Base-by-base conservation (phyloP, 2,329 filamentous ascomycete species). In the Drechmeria coniospora region DNA sequence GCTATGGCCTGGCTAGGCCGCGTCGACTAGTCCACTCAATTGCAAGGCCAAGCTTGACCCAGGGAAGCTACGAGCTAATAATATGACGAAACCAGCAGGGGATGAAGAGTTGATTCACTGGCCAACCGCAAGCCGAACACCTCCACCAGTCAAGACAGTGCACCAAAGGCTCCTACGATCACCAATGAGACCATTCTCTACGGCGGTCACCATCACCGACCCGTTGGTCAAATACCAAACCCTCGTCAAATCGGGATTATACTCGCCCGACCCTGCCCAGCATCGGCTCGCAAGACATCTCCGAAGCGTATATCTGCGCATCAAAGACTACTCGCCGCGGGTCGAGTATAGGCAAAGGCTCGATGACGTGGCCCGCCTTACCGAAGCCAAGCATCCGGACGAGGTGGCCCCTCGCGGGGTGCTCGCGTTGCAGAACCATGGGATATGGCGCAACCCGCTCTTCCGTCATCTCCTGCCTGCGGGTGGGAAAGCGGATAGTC, bases 251-350 rank as follows among this genome's bases (percentile, higher is more conserved):
- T 75, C 74, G 4, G 71, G 74, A 27, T 52, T 67, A 25, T 79
- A 77, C 45, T 58, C 63, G 25, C 74, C 79, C 7, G 80, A 87
- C 50, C 68, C 69, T 5, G 66, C 75, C 14, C 78, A 83, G 46
- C 74, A 82, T 48, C 67, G 77, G 13, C 59, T 82, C 6, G 80
- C 80, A 5, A 61, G 81, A 22, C 78, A 87, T 50, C 61, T 87
- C 2, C 78, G 81, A 39, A 79, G 81, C 45, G 61, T 87, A 8
- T 87, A 90, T 40, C 57, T 70, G 21, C 65, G 74, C 3, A 57
- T 87, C 22, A 84, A 81, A 45, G 79, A 87, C 48, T 87, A 90
- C 51, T 68, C 77, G 20, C 81, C 80, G 0, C 66, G 73, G 25
- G 41, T 66, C 9, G 76, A 83, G 43, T 86, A 86, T 45, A 65